Percentiles rank a stretch among this genome's conserved stretches.
phyloP scores from a whole-genome alignment of 1,139 yeast species.

The Citeromyces siamensis region DNA sequence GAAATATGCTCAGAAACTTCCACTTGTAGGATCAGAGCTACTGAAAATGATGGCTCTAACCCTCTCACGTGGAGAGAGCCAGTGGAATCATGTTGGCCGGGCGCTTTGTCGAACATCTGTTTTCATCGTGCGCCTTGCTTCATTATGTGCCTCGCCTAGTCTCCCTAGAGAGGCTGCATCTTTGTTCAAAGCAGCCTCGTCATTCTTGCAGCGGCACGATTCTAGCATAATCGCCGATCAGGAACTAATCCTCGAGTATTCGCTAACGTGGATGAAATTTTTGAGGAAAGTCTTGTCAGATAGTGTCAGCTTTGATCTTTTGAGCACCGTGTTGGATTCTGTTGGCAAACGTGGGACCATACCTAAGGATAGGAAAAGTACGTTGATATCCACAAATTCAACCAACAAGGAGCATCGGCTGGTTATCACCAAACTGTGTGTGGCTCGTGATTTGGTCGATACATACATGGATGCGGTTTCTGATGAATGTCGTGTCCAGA shows the following conservation, averaged over 20 bases:
- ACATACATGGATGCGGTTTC: slow-evolving; percentile 23
- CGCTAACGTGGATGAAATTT: slow-evolving; percentile 39
- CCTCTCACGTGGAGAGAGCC: slow-evolving; percentile 35
- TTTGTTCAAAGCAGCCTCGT: slow-evolving; percentile 29
- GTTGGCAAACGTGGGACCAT: slow-evolving; percentile 43
- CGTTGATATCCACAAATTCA: background rate
- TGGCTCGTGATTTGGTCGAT: slow-evolving; percentile 45
- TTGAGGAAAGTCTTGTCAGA: slow-evolving; percentile 28
- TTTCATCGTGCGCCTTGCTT: slow-evolving; percentile 30
- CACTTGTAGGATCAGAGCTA: slow-evolving; percentile 39
- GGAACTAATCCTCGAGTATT: slow-evolving; percentile 39
- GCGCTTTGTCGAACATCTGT: slow-evolving; percentile 50
- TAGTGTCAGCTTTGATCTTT: slow-evolving; percentile 24
- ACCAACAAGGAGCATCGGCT: slow-evolving; percentile 35
- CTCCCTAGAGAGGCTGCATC: slow-evolving; percentile 22
- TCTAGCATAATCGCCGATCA: slow-evolving; percentile 46
- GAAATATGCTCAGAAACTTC: slow-evolving; percentile 18
- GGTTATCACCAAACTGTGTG: slow-evolving; percentile 41
- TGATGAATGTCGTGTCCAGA: slow-evolving; percentile 24
- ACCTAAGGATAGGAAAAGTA: background rate
- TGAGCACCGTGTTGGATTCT: slow-evolving; percentile 31
- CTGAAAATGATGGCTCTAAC: slow-evolving; percentile 32
- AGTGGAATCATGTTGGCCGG: slow-evolving; percentile 54
- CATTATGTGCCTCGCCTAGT: slow-evolving; percentile 14
- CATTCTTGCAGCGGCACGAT: slow-evolving; percentile 34